Evolutionary conservation across 1,284 basidiomycete species (phyloP), one percentile per base, ranked within the genome.

Genomic region (Cutaneotrichosporon mucoides): DNA sequence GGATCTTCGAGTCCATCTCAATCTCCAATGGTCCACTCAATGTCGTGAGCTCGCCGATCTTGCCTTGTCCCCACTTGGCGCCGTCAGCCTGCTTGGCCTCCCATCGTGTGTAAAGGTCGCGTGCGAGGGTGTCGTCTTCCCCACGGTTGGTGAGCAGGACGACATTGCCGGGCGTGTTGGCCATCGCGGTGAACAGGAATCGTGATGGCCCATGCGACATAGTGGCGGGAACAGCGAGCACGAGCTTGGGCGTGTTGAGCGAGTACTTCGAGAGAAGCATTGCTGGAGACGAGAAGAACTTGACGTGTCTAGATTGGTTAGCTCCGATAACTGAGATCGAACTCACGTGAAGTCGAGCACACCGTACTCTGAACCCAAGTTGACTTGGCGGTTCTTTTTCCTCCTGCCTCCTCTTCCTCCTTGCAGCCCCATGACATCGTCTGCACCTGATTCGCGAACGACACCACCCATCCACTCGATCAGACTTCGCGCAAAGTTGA

Each of bases 401-500:
- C 84, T 78, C 66, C 85, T 83, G 71, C 86, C 82, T 66, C 84
- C 83, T 10, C 60, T 62, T 58, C 81, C 80, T 37, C 55, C 69
- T 65, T 67, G 55, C 56, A 62, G 81, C 73, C 53, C 78, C 2
- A 84, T 84, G 34, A 88, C 87, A 71, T 90, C 88, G 8, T 73
- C 89, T 0, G 89, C 86, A 61, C 92, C 89, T 68, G 91, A 88
- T 71, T 91, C 91, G 68, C 87, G 91, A 63, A 96, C 88, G 1
- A 90, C 91, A 7, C 92, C 92, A 12, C 94, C 92, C 69, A 98
- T 87, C 94, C 95, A 99, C 76, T 98, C 96, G 85, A 98, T 95
- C 87, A 99, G 89, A 81, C 91, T 95, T 57, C 93, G 82, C 13
- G 96, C 91, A 69, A 95, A 93, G 2, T 90, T 89, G 42, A 98